These are phyloP conservation scores for Cantharellus anzutake DNA, from an alignment of 768 basidiomycete genomes.

Conservation along the genomic window DNA sequence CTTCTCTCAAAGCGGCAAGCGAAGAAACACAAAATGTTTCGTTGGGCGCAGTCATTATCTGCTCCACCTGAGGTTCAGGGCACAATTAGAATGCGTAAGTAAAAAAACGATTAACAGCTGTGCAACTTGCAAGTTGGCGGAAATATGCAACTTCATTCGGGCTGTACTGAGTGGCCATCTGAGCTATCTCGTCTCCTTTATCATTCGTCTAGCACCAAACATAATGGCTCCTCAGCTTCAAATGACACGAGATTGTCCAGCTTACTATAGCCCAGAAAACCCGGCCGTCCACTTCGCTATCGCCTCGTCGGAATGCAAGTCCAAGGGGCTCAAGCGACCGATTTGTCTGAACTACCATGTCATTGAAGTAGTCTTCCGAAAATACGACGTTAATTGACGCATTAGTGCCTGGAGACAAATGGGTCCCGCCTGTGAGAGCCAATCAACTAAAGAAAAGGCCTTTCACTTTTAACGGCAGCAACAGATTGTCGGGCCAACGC, in stretches of 20 bases:
- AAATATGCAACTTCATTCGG: conserved; percentile 68
- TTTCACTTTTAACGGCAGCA: conserved; percentile 44
- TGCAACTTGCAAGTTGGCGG: conserved; percentile 47
- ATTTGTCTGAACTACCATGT: conserved; percentile 42
- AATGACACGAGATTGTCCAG: conserved; percentile 2
- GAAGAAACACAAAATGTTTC: conserved; percentile 63
- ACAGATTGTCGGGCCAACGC: conserved; percentile 49
- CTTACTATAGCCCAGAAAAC: conserved; percentile 54
- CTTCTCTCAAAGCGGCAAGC: conserved; percentile 55
- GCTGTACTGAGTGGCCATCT: conserved; percentile 68
- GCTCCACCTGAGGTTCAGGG: conserved; percentile 40
- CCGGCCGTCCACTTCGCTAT: conserved; percentile 44
- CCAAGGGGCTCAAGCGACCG: conserved; percentile 44
- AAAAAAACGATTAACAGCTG: neutral
- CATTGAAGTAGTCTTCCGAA: conserved; percentile 32
- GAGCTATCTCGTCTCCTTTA: conserved; percentile 64
- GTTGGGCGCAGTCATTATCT: conserved; percentile 65
- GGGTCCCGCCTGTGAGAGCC: neutral
- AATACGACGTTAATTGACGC: conserved; percentile 29
- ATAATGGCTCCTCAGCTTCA: neutral
- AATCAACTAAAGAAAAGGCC: neutral
- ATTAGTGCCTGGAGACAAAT: conserved; percentile 29
- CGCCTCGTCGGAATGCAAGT: conserved; percentile 45
- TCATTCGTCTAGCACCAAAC: conserved; percentile 41
- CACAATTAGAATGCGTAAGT: neutral